phyloP scores from a whole-genome alignment of 2,329 filamentous ascomycete species.

The Scedosporium boydii region DNA sequence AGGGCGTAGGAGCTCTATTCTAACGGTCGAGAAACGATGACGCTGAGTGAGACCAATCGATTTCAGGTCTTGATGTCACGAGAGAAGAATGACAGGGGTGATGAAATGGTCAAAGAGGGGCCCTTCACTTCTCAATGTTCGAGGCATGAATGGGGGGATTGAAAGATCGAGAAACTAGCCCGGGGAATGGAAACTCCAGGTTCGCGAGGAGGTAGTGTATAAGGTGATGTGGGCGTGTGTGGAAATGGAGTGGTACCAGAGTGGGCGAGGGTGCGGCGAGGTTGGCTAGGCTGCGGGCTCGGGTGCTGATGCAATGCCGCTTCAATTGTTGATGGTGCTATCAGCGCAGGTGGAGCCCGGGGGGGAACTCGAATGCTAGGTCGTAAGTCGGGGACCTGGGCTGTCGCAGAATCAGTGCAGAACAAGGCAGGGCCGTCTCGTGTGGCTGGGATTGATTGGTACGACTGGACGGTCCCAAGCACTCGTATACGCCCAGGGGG shows the following conservation, averaged over 20 bases:
- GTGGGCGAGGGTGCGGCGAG: background rate
- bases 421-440: constrained; percentile 17
- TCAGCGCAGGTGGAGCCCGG: constrained; percentile 2
- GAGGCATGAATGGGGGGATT: background rate
- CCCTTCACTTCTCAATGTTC: too few relatives aligned
- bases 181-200: background rate
- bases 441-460: constrained; percentile 15
- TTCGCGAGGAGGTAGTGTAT: background rate
- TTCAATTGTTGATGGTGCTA: background rate
- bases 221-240: constrained; percentile 5
- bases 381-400: constrained; percentile 3
- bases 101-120: background rate
- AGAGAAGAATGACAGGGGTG: background rate
- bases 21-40: too few relatives aligned
- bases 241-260: constrained; percentile 3
- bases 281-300: background rate
- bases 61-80: background rate
- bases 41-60: too few relatives aligned
- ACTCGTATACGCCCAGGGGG: background rate
- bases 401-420: constrained; percentile 13
- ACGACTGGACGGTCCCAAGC: background rate
- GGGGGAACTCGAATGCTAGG: background rate
- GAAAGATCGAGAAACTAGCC: background rate
- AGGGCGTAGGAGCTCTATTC: too few relatives aligned
- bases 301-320: constrained; percentile 7